phyloP scores from a whole-genome alignment of 2,329 filamentous ascomycete species.

The Cladophialophora exuberans region DNA sequence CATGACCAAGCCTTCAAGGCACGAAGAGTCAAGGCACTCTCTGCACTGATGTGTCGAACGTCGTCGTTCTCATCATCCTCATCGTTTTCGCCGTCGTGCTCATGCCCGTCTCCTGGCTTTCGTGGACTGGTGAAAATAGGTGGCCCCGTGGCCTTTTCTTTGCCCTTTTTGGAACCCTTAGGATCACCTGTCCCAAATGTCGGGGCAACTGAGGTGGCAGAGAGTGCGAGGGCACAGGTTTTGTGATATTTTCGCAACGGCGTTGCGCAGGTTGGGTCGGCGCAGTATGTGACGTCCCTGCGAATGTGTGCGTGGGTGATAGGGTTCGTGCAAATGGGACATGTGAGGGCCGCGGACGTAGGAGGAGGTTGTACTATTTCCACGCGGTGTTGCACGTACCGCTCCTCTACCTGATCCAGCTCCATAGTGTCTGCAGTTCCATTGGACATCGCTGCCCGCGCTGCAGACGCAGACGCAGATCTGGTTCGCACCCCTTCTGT shows the following conservation, averaged over 20 bases:
- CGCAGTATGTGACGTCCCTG: slow-evolving; percentile 15
- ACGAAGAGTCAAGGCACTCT: no score
- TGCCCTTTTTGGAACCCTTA: neutral
- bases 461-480: no score
- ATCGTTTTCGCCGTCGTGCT: neutral
- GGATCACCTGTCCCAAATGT: neutral
- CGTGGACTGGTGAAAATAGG: neutral
- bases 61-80: neutral
- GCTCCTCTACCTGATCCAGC: neutral
- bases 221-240: slow-evolving; percentile 11
- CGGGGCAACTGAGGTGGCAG: no score
- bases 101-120: neutral
- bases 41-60: neutral
- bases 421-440: no score
- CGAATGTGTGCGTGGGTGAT: slow-evolving; percentile 12
- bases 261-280: slow-evolving; percentile 18
- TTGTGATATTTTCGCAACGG: slow-evolving; percentile 25
- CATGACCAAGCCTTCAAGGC: neutral
- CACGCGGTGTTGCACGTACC: no score
- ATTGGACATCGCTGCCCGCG: neutral
- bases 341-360: neutral
- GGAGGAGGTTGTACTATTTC: neutral
- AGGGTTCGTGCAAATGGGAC: slow-evolving; percentile 14
- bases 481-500: no score
- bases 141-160: neutral